Base-by-base conservation (phyloP, 441 rosid species). In the Jatropha podagrica region DNA sequence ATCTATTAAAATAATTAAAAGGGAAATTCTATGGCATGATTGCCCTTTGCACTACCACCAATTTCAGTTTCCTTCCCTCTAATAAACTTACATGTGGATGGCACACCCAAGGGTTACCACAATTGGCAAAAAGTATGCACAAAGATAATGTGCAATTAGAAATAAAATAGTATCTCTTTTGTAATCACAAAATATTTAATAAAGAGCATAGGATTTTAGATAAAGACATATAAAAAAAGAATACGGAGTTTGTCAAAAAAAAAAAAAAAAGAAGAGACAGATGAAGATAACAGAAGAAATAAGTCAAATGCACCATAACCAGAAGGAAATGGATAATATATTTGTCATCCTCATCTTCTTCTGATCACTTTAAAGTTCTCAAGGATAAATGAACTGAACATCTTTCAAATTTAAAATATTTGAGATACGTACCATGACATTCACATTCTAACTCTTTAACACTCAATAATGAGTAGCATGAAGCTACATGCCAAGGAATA, bases 41-140 rank as follows among this genome's bases (percentile, higher is more conserved):
- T 64, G 52, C 76, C 56, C 23, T 80, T 32, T 23, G 62, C 76
- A 66, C 78, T 60, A 69, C 65, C 17, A 68, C 52, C 74, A 48
- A 46, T 67, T 55, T 77, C 68, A 61, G 55, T 38, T 15, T 54
- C 71, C 63, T 52, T 27, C 4, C 51, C 69, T n/a, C 65, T 62
- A 10, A 64, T 15, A 71, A 71, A 67, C 65, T 38, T 46, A 59
- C 74, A 69, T 17, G 74, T 74, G 72, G 70, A 65, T 32, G 20
- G 44, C 42, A 55, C 62, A 48, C 64, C 26, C 64, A 23, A 58
- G 7, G 14, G 46, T 32, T 74, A n/a, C 37, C 1, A 74, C 56
- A 42, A 55, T 65, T 54, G 17, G 7, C 55, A 13, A 76, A 44
- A 41, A 6, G 27, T 15, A 32, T 38, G 52, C 18, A 68, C 56